phyloP scores from a whole-genome alignment of 768 basidiomycete species.

The Cystofilobasidium bisporidii region DNA sequence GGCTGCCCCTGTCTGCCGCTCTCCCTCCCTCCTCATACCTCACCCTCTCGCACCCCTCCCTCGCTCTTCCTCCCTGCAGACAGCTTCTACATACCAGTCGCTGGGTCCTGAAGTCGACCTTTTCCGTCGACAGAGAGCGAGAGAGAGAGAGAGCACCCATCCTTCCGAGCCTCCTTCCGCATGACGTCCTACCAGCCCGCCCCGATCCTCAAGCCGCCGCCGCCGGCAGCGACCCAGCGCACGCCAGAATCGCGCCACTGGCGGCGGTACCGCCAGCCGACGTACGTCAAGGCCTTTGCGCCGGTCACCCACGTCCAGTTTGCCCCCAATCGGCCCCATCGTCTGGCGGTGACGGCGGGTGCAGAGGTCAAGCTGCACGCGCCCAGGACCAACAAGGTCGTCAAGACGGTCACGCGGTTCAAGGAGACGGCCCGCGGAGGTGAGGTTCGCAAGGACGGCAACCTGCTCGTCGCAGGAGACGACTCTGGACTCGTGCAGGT shows the following conservation, averaged over 20 bases:
- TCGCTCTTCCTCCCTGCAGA: no score
- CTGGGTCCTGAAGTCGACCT: no score
- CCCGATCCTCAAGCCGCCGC: conserved; percentile 52
- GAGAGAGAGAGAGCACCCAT: no score
- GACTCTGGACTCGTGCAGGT: conserved; percentile 82
- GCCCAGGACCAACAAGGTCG: conserved; percentile 88
- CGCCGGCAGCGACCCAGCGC: conserved; percentile 51
- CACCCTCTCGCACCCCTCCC: no score
- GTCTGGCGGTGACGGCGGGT: conserved; percentile 91
- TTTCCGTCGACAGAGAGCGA: no score
- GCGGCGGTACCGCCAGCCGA: conserved; percentile 77
- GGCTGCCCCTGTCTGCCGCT: no score
- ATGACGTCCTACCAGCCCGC: conserved; percentile 55
- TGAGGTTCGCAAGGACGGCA: conserved; percentile 81
- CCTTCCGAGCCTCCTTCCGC: no score
- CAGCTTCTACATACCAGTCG: no score
- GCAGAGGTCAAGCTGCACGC: conserved; percentile 91
- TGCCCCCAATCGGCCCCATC: conserved; percentile 72
- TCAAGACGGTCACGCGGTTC: conserved; percentile 91
- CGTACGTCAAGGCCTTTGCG: conserved; percentile 95
- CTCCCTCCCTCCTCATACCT: no score
- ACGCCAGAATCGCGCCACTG: conserved; percentile 70
- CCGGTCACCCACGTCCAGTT: conserved; percentile 93
- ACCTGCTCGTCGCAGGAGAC: conserved; percentile 87
- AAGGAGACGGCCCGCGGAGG: conserved; percentile 90